These are phyloP conservation scores for Xenosphaeropsis pyriputrescens DNA, from an alignment of 2,329 filamentous ascomycete species.

Conservation along the genomic window DNA sequence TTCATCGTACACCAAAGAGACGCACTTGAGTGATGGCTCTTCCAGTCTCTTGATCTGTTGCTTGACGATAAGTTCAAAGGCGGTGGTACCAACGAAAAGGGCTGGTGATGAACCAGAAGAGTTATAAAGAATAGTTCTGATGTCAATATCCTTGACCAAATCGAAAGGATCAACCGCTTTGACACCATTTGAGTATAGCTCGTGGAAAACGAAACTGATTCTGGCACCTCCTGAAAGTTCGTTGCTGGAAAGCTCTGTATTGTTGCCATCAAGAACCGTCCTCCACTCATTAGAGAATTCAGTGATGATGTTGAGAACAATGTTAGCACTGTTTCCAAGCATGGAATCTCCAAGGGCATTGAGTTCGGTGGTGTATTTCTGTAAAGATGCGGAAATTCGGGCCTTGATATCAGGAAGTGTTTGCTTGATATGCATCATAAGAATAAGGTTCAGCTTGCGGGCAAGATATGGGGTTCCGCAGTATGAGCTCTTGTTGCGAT, in stretches of 20 bases:
- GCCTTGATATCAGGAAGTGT: constrained; percentile 97
- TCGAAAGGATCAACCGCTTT: constrained; percentile 98
- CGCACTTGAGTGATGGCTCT: constrained; percentile 94
- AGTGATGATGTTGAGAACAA: constrained; percentile 96
- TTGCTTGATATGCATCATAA: constrained; percentile 99
- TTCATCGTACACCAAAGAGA: constrained; percentile 93
- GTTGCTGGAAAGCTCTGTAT: constrained; percentile 84
- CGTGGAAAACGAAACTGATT: constrained; percentile 99
- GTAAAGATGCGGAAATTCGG: constrained; percentile 81
- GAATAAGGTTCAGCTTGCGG: constrained; percentile 90
- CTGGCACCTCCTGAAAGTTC: constrained; percentile 93
- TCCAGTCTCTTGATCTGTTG: constrained; percentile 95
- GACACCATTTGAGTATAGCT: constrained; percentile 92
- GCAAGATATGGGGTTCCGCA: constrained; percentile 96
- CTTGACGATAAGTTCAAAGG: constrained; percentile 98
- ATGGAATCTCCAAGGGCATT: constrained; percentile 78
- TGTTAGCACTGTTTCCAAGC: constrained; percentile 90
- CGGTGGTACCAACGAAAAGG: constrained; percentile 90
- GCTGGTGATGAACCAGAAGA: constrained; percentile 96
- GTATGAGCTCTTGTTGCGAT: constrained; percentile 96
- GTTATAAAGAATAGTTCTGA: constrained; percentile 94
- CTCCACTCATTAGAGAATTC: constrained; percentile 98
- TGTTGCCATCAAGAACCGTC: constrained; percentile 91
- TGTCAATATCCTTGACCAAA: constrained; percentile 92
- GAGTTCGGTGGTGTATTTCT: constrained; percentile 81